Evolutionary conservation across 495 filamentous ascomycete species (phyloP), one percentile per base, ranked within the genome.

Genomic region (Trichoderma orchidacearum): DNA sequence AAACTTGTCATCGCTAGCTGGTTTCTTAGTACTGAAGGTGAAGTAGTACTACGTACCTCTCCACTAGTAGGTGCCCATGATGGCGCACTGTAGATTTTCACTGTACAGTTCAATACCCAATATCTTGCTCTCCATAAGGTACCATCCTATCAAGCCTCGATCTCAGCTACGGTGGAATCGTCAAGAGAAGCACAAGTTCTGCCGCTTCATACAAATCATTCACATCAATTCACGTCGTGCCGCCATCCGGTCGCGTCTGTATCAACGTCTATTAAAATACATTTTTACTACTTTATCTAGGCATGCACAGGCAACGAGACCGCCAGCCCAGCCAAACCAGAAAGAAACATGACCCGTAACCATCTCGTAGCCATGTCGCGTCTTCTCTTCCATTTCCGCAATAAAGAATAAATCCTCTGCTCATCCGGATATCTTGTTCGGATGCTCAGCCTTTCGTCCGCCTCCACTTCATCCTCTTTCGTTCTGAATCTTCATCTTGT

Each of bases 201-300:
- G 11, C 3, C 32, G 2, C 32, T 34, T 8, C 32, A 34, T 9
- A 9, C 2, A 12, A 34, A 9, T 3, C 1, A 3, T n/a, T n/a
- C n/a, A n/a, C n/a, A n/a, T n/a, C n/a, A n/a, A n/a, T n/a, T n/a
- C n/a, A n/a, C n/a, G n/a, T n/a, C n/a, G n/a, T n/a, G n/a, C n/a
- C n/a, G n/a, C n/a, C n/a, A n/a, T n/a, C n/a, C n/a, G n/a, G 41
- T 32, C 15, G 51, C 51, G 30, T n/a, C 36, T 36, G 36, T 50
- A 56, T 48, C 23, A 31, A 50, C 55, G 29, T 56, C 36, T 50
- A 56, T 41, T 56, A 41, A 56, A 56, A 56, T 56, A 56, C 55
- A 56, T 41, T 48, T n/a, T 28, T 38, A 55, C 31, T 55, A 38
- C 21, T 31, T 55, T 38, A 28, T 55, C 53, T 55, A 55, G 53